Evolutionary conservation across 768 basidiomycete genomes (phyloP).

Genomic region (Cystobasidiopsis lactophilus): DNA sequence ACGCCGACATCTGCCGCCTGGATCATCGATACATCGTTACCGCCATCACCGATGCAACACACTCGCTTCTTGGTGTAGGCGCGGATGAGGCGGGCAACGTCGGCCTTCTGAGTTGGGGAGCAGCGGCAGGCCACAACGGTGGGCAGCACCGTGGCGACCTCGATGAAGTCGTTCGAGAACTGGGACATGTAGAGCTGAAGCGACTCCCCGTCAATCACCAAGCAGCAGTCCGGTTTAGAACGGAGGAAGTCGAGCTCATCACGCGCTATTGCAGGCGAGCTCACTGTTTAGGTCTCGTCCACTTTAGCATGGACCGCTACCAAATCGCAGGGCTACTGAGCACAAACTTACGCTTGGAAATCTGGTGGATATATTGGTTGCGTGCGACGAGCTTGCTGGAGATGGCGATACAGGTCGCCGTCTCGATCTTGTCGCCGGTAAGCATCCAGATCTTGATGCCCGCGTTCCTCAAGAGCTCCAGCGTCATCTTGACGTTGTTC

Average conservation of each 20-base stretch:
- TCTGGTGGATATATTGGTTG: slow-evolving; percentile 92
- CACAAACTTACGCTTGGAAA: slow-evolving; percentile 48
- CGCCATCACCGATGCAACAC: slow-evolving; percentile 96
- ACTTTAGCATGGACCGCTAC: not conserved
- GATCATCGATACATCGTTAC: slow-evolving; percentile 99
- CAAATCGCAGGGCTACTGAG: too few species aligned
- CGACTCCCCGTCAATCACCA: slow-evolving; percentile 95
- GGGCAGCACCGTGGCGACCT: slow-evolving; percentile 83
- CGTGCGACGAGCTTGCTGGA: slow-evolving; percentile 87
- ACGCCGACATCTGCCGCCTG: slow-evolving; percentile 96
- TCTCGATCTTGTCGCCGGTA: slow-evolving; percentile 98
- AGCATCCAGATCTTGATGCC: slow-evolving; percentile 99
- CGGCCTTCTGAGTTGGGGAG: slow-evolving; percentile 96
- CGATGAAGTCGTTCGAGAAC: slow-evolving; percentile 85
- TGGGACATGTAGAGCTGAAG: slow-evolving; percentile 74
- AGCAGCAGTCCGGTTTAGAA: slow-evolving; percentile 84
- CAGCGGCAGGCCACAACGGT: slow-evolving; percentile 95
- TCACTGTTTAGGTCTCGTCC: slow-evolving; percentile 36
- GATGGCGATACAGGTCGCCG: slow-evolving; percentile 91
- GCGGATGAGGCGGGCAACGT: slow-evolving; percentile 82
- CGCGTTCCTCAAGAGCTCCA: slow-evolving; percentile 80
- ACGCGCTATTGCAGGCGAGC: slow-evolving; percentile 56
- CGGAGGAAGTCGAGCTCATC: slow-evolving; percentile 82
- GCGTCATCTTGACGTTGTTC: slow-evolving; percentile 80
- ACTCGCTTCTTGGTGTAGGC: slow-evolving; percentile 78